These are phyloP conservation scores for Papilionanthe hybrid DNA, from an alignment of 116 monocot species.

Conservation along the genomic window DNA sequence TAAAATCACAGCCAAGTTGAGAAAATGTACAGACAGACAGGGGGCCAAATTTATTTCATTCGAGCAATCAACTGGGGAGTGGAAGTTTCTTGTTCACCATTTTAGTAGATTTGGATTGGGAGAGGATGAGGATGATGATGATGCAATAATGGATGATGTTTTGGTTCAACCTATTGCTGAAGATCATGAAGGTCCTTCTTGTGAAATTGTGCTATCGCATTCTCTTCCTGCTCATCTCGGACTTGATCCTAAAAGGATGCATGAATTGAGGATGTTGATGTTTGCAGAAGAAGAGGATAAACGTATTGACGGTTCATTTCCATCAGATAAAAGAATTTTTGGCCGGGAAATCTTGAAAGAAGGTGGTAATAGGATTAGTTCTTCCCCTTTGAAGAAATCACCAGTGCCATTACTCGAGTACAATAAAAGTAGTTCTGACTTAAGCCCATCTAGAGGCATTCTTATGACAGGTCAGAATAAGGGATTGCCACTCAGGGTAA, in stretches of 20 bases:
- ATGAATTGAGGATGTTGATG: slow-evolving; percentile 87
- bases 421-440: slow-evolving; percentile 35
- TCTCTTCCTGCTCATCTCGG: slow-evolving; percentile 97
- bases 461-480: slow-evolving; percentile 80
- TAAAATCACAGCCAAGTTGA: slow-evolving; percentile 30
- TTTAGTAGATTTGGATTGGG: slow-evolving; percentile 93
- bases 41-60: slow-evolving; percentile 78
- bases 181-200: slow-evolving; percentile 21
- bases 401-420: slow-evolving; percentile 74
- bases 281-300: slow-evolving; percentile 64
- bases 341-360: slow-evolving; percentile 29
- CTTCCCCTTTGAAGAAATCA: slow-evolving; percentile 35
- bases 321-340: slow-evolving; percentile 24
- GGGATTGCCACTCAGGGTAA: slow-evolving; percentile 43
- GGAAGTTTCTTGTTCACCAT: slow-evolving; percentile 82
- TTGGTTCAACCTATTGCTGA: slow-evolving; percentile 25
- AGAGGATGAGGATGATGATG: slow-evolving; percentile 91
- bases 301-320: slow-evolving; percentile 39
- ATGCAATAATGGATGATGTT: slow-evolving; percentile 64
- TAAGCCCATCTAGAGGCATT: slow-evolving; percentile 45
- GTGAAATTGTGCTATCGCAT: slow-evolving; percentile 55
- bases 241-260: slow-evolving; percentile 88
- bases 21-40: slow-evolving; percentile 39
- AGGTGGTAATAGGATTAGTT: slow-evolving; percentile 25
- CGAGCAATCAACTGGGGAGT: slow-evolving; percentile 43